These are phyloP conservation scores for Tulasnella sp. DNA, from an alignment of 768 basidiomycete species.

Conservation along the genomic window DNA sequence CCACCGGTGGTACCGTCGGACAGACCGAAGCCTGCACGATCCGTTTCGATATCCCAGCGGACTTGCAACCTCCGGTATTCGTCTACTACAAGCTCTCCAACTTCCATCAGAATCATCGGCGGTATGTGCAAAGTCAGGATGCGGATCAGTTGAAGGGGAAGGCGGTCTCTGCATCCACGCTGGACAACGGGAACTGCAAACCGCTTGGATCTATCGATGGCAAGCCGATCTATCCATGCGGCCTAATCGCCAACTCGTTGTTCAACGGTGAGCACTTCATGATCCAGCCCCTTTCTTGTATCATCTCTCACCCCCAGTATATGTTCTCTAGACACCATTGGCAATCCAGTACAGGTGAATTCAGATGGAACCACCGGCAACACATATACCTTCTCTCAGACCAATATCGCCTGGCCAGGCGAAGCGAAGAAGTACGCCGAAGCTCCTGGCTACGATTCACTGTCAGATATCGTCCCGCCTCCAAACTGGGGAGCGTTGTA, in stretches of 20 bases:
- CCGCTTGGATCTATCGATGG: conserved; percentile 50
- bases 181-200: conserved; percentile 76
- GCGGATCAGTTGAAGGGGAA: conserved; percentile 77
- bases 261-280: conserved; percentile 68
- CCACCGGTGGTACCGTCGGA: conserved; percentile 33
- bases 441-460: conserved; percentile 46
- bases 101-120: conserved; percentile 96
- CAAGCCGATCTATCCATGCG: conserved; percentile 82
- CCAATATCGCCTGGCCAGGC: conserved; percentile 91
- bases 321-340: conserved; percentile 58
- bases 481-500: conserved; percentile 78
- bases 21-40: conserved; percentile 53
- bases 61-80: conserved; percentile 63
- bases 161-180: conserved; percentile 33
- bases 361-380: conserved; percentile 32
- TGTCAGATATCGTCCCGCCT: conserved; percentile 71
- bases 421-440: conserved; percentile 81
- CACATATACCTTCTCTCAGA: conserved; percentile 61
- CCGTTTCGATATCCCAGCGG: conserved; percentile 70
- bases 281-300: background rate
- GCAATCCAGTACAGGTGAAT: conserved; percentile 47
- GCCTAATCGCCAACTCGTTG: conserved; percentile 90
- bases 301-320: background rate
- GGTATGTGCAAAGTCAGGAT: conserved; percentile 89
- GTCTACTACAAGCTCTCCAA: conserved; percentile 95